Conservation (phyloP, 1,139 yeast species). For the Geotrichum armillariae region DNA sequence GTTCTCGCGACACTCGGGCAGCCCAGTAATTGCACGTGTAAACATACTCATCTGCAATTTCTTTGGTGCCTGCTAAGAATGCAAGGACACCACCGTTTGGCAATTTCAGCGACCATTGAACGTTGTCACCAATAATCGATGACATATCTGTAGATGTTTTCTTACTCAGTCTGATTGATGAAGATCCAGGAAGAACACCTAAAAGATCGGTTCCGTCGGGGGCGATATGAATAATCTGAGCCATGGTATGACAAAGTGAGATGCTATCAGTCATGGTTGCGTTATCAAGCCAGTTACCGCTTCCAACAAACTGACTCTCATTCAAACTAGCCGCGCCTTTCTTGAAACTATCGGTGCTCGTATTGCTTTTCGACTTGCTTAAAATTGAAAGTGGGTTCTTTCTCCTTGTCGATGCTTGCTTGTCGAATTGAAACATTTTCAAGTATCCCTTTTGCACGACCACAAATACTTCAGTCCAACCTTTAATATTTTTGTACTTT, state of each 20-base stretch:
- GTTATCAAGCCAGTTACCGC: constrained; percentile 62
- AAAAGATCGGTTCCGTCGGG: constrained; percentile 21
- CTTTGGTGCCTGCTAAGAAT: constrained; percentile 58
- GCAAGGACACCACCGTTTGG: constrained; percentile 39
- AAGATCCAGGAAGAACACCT: constrained; percentile 18
- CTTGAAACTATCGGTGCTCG: not conserved
- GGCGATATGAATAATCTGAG: constrained; percentile 30
- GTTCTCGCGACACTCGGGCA: constrained; percentile 77
- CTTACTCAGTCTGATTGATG: constrained; percentile 11
- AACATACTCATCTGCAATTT: constrained; percentile 69
- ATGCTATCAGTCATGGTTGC: constrained; percentile 38
- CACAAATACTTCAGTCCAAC: constrained; percentile 37
- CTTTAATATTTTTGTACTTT: constrained; percentile 27
- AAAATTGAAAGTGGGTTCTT: not conserved
- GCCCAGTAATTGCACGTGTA: constrained; percentile 91
- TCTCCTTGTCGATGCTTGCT: constrained; percentile 3
- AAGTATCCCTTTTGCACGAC: constrained; percentile 39
- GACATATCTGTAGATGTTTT: constrained; percentile 7
- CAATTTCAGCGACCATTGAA: constrained; percentile 39
- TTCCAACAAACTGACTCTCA: constrained; percentile 45
- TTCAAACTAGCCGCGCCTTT: not conserved
- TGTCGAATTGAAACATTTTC: constrained; percentile 36
- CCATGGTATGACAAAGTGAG: constrained; percentile 37
- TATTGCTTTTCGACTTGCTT: not conserved
- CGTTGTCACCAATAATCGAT: constrained; percentile 23